Conservation (phyloP, 192 early-diverging fungal species). For the Coemansia sp. region DNA sequence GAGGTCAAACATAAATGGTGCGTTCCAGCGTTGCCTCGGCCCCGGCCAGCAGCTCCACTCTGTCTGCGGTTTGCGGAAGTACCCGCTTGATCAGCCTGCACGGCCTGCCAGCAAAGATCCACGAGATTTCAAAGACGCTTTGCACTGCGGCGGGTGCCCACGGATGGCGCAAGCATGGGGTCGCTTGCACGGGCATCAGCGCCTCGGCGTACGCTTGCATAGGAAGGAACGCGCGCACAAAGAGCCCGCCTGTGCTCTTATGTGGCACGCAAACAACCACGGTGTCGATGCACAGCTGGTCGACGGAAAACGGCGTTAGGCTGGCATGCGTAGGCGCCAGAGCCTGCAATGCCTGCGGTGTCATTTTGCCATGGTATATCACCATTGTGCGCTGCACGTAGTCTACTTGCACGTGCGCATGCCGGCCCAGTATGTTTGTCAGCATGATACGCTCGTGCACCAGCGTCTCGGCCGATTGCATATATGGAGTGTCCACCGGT, state of each 20-base stretch:
- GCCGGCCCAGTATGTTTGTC: conserved; percentile 14
- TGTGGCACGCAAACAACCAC: conserved; percentile 32
- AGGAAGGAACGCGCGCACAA: conserved; percentile 22
- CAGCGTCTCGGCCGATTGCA: background rate
- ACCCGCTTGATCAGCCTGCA: conserved; percentile 20
- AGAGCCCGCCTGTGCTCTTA: conserved; percentile 20
- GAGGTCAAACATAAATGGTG: background rate
- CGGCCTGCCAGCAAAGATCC: background rate
- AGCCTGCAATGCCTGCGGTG: background rate
- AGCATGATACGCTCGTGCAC: conserved; percentile 21
- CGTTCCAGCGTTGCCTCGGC: background rate
- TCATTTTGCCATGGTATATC: conserved; percentile 18
- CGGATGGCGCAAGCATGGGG: conserved; percentile 13
- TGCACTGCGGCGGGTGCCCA: background rate
- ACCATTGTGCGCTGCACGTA: conserved; percentile 19
- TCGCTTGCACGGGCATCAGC: conserved; percentile 14
- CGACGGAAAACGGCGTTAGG: background rate
- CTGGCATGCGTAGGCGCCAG: conserved; percentile 6
- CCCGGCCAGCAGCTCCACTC: background rate
- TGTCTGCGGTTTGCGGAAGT: background rate
- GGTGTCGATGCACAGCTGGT: conserved; percentile 7
- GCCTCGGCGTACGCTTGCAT: conserved; percentile 9
- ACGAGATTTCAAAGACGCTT: conserved; percentile 21
- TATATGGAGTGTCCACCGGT: conserved; percentile 4
- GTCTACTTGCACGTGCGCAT: conserved; percentile 8